Evolutionary conservation across 2,329 filamentous ascomycete genomes (phyloP), one percentile per base, ranked within the genome.

Genomic region (Sporothrix dimorphospora): DNA sequence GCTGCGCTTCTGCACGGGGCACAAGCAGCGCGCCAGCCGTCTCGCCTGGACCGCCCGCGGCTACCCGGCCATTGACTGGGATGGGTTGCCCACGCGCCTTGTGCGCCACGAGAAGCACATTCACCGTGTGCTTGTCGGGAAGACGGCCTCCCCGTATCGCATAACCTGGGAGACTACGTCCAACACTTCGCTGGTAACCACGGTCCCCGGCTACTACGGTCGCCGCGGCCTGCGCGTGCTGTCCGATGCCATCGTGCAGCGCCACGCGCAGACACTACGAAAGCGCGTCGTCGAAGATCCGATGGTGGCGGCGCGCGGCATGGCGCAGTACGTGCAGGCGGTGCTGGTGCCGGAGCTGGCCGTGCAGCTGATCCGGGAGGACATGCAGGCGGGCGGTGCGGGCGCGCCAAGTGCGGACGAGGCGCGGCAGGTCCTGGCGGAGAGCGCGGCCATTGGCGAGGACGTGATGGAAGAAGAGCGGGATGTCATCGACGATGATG

Each of bases 161-260:
- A 34, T 7, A 1, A 16, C 83, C 14, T 83, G 92, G 57, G 84
- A 85, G 71, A 80, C 21, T 6, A n/a, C 38, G 24, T 12, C 9
- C 24, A 42, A 47, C 5, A 40, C 11, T 12, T 40, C 27, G 9
- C 12, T 38, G 19, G 21, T 66, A 7, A 69, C 86, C 88, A 73
- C 89, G 85, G 68, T 82, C 88, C 92, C 92, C 11, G 94, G 94
- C 0, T 97, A 97, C 81, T 97, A 97, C 80, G 94, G 94, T 1
- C 87, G 90, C 2, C 87, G 90, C 24, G 94, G 94, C 1, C 85
- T 92, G 69, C 88, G 88, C 66, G 81, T 87, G 69, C 93, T 97
- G 86, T 92, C 89, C 59, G 90, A 93, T 76, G 87, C 86, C 71
- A 86, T 94, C 49, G 89, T 92, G 72, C 78, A 81, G 3, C 83